Base-by-base conservation (phyloP, 768 basidiomycete genomes). In the Boletus rubroflammeus region DNA sequence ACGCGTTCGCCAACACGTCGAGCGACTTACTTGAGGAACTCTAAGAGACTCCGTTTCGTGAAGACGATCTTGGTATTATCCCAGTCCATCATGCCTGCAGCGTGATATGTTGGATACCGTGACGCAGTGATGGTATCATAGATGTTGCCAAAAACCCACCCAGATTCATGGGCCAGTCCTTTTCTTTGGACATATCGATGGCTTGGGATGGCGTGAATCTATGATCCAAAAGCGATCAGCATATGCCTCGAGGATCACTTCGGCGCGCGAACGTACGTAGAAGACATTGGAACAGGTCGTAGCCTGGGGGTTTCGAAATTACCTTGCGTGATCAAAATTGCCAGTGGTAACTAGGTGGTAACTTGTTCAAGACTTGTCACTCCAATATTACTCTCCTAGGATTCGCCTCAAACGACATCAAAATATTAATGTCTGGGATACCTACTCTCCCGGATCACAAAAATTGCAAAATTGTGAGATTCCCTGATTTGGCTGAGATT, bases 21-120 rank as follows among this genome's bases (percentile, higher is more conserved):
- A 53, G 36, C 21, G 48, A 59, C 78, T 61, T 67, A 88, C 88
- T 85, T 88, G 59, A 91, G 73, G 66, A 91, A 91, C 62, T 90
- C 88, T 49, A 90, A 75, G 58, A 91, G 72, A 40, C 81, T 74
- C 38, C 89, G 81, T 64, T 91, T 91, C 14, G 87, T 90, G 66
- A 91, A 90, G 28, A 91, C 82, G 57, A 91, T 88, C 55, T 71
- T 81, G 45, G 85, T 88, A 13, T 72, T 67, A 64, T 90, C 89
- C 88, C 89, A 90, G 70, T 91, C 89, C 58, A 91, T 74, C 82
- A 88, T 80, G 56, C 87, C 88, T 89, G 51, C 3, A 41, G 36
- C 11, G 26, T 11, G 54, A 29, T 50, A 25, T 2, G 5, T 49
- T 17, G 34, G 23, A 39, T 26, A 23, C 7, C 29, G 19, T 17